Conservation (phyloP, 1,284 basidiomycete species). For the Melampsora allii-populina region DNA sequence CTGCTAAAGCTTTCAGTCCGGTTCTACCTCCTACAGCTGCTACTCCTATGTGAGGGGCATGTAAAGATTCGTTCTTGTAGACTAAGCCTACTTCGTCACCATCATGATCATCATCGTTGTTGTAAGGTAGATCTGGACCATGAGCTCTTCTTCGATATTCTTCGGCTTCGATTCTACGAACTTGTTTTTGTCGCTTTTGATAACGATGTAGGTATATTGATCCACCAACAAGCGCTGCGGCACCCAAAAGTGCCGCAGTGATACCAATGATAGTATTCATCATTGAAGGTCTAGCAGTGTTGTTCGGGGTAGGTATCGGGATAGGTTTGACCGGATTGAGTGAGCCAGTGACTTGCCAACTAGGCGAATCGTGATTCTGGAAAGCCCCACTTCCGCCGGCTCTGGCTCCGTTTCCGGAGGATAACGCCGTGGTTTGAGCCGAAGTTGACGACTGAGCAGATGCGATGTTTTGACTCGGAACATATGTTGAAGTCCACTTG, state of each 20-base stretch:
- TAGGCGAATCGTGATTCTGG: not conserved
- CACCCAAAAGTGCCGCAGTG: conserved; percentile 5
- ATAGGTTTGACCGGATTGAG: conserved; percentile 12
- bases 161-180: conserved; percentile 10
- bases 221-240: conserved; percentile 4
- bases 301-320: not conserved
- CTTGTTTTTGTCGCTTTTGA: conserved; percentile 13
- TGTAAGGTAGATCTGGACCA: conserved; percentile 20
- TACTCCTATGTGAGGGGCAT: conserved; percentile 3
- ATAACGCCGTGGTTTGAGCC: not conserved
- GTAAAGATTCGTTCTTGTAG: conserved; percentile 7
- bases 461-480: not conserved
- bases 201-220: conserved; percentile 19
- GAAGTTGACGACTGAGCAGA: not conserved
- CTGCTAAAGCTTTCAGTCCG: conserved; percentile 20
- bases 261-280: conserved; percentile 10
- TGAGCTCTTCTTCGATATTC: conserved; percentile 23
- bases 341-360: conserved; percentile 24
- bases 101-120: not conserved
- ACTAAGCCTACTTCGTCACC: conserved; percentile 18
- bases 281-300: not conserved
- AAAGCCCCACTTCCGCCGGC: not conserved
- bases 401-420: not conserved
- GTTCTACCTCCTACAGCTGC: not conserved
- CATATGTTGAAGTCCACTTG: conserved; percentile 21